These are phyloP conservation scores for Nidularia sp. DNA, from an alignment of 768 basidiomycete genomes.

Conservation along the genomic window DNA sequence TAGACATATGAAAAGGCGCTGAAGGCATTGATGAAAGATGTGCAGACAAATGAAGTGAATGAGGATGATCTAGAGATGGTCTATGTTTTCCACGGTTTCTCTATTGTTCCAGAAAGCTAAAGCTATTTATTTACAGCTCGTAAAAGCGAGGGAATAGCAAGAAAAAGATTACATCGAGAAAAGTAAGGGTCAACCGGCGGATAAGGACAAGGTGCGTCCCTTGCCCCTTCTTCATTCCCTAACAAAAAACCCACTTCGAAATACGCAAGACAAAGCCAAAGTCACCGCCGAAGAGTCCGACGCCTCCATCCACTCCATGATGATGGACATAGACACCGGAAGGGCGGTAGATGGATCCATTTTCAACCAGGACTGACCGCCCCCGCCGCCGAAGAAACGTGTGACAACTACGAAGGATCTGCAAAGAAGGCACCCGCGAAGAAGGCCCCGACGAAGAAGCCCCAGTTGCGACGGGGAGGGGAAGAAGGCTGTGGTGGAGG, in stretches of 20 bases:
- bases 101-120: not conserved
- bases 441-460: constrained; percentile 36
- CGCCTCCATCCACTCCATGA: constrained; percentile 76
- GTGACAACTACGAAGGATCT: too few relatives aligned
- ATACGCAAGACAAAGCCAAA: constrained; percentile 51
- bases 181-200: too few relatives aligned
- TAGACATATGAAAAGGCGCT: constrained; percentile 68
- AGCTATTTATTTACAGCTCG: constrained; percentile 37
- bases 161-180: constrained; percentile 60
- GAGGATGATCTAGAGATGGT: constrained; percentile 76
- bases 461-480: constrained; percentile 43
- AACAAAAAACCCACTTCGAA: not conserved
- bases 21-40: constrained; percentile 61
- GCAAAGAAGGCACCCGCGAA: constrained; percentile 30
- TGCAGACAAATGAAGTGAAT: constrained; percentile 61
- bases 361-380: constrained; percentile 44
- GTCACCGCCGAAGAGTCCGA: too few relatives aligned
- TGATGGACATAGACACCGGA: constrained; percentile 62
- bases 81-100: constrained; percentile 17
- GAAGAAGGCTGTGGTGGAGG: constrained; percentile 32
- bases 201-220: constrained; percentile 28
- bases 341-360: constrained; percentile 44
- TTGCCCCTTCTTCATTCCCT: constrained; percentile 15
- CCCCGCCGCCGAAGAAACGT: constrained; percentile 31
- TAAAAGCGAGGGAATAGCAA: constrained; percentile 65